Conservation (phyloP, 1,139 yeast genomes). For the Arxiozyma bovina region DNA sequence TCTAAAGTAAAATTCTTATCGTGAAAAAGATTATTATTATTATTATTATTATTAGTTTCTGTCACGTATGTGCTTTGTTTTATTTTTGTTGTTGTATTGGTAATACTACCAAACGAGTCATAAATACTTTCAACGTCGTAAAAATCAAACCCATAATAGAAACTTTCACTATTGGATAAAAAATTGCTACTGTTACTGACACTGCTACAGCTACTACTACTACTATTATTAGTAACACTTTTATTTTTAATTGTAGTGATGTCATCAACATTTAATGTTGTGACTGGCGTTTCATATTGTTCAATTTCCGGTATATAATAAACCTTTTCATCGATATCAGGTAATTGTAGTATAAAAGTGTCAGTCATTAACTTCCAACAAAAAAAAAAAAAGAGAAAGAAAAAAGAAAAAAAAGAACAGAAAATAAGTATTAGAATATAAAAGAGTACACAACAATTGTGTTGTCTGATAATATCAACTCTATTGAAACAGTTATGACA, state of each 20-base stretch:
- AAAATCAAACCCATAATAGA: not conserved
- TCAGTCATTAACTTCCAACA: not conserved
- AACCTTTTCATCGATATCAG: not conserved
- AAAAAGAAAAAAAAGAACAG: too few species aligned
- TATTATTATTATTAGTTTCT: not conserved
- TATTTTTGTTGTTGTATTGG: too few species aligned
- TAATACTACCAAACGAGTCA: not conserved
- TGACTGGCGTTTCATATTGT: not conserved
- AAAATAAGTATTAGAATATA: too few species aligned
- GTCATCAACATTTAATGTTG: not conserved
- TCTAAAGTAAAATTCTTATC: not conserved
- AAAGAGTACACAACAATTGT: too few species aligned
- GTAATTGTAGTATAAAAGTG: constrained; percentile 1
- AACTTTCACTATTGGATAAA: not conserved
- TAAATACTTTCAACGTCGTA: not conserved
- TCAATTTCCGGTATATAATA: not conserved
- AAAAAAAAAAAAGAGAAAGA: not conserved
- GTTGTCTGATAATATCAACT: not conserved
- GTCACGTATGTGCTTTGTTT: too few species aligned
- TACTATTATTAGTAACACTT: not conserved
- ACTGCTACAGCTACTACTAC: too few species aligned
- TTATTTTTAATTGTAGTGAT: not conserved
- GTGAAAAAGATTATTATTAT: not conserved
- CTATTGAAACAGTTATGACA: too few species aligned
- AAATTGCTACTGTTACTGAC: not conserved